Evolutionary conservation across 2,329 filamentous ascomycete genomes (phyloP).

Genomic region (Monilinia aucupariae): DNA sequence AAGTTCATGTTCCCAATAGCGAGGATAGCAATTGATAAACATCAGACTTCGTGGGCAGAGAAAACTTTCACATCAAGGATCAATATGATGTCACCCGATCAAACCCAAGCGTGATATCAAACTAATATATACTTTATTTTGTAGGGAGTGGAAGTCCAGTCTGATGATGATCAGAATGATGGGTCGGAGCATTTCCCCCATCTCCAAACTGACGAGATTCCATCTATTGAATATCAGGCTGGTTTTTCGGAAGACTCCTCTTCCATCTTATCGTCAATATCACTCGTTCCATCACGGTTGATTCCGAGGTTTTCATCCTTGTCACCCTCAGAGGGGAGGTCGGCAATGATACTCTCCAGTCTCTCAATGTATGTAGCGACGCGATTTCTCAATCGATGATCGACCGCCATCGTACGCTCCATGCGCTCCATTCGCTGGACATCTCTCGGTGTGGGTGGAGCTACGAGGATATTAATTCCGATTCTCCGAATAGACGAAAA

Average conservation of each 20-base stretch:
- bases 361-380: background rate
- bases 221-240: background rate
- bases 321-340: background rate
- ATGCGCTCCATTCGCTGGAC: background rate
- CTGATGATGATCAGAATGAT: background rate
- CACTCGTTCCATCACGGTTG: background rate
- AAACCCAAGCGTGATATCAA: background rate
- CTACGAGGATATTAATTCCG: background rate
- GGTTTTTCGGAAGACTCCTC: background rate
- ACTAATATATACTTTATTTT: background rate
- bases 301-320: background rate
- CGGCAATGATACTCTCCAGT: background rate
- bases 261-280: background rate
- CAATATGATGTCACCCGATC: background rate
- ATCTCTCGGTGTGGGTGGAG: background rate
- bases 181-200: background rate
- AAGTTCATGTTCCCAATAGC: too few relatives aligned
- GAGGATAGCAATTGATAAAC: background rate
- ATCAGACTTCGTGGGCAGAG: background rate
- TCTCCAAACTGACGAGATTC: too few relatives aligned
- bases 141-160: too few relatives aligned
- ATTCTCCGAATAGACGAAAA: fast-evolving
- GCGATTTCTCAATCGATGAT: background rate
- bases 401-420: background rate
- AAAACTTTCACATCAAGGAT: background rate